Conservation (phyloP, 2,329 filamentous ascomycete species). For the Ophiocordyceps polyrhachis-furcata region DNA sequence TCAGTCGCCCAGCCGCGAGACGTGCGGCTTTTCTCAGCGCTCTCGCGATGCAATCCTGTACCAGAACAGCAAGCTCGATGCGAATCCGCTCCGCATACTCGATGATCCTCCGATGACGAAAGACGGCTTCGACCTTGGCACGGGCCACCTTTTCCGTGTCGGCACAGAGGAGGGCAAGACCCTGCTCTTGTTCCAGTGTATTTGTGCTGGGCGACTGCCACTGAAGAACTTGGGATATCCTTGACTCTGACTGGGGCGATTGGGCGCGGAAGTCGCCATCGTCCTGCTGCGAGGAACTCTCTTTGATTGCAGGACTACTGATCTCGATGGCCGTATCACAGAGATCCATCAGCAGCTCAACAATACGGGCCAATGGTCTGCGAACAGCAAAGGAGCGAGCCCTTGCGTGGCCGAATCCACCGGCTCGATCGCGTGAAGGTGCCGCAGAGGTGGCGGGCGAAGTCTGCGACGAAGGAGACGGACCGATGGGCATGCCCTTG, state of each 20-base stretch:
- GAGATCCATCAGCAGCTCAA: constrained; percentile 83
- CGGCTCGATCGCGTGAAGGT: constrained; percentile 53
- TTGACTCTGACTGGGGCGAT: constrained; percentile 87
- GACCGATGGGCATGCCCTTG: constrained; percentile 72
- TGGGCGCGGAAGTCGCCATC: constrained; percentile 73
- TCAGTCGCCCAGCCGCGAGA: constrained; percentile 69
- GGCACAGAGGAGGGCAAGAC: constrained; percentile 66
- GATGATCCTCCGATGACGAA: constrained; percentile 78
- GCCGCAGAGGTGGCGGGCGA: constrained; percentile 55
- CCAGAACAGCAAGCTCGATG: constrained; percentile 77
- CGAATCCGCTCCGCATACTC: constrained; percentile 94
- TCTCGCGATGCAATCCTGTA: constrained; percentile 89
- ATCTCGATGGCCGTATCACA: constrained; percentile 94
- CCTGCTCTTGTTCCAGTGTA: constrained; percentile 83
- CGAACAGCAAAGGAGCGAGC: constrained; percentile 82
- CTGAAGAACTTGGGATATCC: constrained; percentile 83
- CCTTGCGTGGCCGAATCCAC: constrained; percentile 61
- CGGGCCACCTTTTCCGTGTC: constrained; percentile 76
- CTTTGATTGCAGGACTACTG: constrained; percentile 83
- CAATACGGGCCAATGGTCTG: constrained; percentile 76
- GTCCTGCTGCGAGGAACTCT: constrained; percentile 41
- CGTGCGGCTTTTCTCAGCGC: constrained; percentile 77
- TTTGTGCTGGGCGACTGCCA: constrained; percentile 93
- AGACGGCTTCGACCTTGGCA: constrained; percentile 81
- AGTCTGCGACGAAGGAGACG: constrained; percentile 49